Percentiles rank a stretch among this genome's conserved stretches.
Evolutionary conservation across 2,329 filamentous ascomycete species (phyloP).

Genomic region (Alternaria metachromatica): DNA sequence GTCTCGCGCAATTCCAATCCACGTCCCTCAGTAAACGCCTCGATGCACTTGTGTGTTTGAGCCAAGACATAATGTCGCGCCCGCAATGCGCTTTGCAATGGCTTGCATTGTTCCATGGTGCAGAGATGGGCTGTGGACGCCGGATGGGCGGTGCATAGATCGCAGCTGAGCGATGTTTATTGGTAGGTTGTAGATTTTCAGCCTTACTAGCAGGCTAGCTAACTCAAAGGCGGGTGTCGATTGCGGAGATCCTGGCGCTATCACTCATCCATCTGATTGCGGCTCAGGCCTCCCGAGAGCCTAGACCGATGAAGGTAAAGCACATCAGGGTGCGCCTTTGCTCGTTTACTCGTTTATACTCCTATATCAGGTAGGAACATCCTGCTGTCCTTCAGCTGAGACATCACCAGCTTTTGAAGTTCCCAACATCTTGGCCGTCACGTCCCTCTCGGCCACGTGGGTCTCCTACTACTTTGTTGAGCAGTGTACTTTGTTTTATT

Average conservation of each 20-base stretch:
- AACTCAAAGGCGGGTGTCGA: background rate
- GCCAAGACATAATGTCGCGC: background rate
- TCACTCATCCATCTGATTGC: background rate
- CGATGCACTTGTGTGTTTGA: conserved; percentile 2
- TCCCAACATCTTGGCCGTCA: background rate
- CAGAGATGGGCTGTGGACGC: background rate
- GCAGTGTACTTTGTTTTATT: background rate
- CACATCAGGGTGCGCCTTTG: background rate
- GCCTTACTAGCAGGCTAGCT: conserved; percentile 5
- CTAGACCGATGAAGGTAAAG: conserved; percentile 3
- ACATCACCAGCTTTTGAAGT: conserved; percentile 2
- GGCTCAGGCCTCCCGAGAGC: conserved; percentile 4
- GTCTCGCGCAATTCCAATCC: background rate
- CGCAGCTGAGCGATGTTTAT: background rate
- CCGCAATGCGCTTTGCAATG: background rate
- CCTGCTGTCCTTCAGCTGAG: conserved; percentile 10
- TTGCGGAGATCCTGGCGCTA: conserved; percentile 1
- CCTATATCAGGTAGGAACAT: conserved; percentile 9
- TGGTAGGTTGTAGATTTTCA: background rate
- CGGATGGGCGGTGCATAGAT: background rate
- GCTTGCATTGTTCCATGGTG: background rate
- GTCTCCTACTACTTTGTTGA: background rate
- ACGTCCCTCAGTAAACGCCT: background rate
- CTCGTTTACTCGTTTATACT: conserved; percentile 1
- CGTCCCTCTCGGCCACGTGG: background rate